A percentile compares a stretch with the other conserved stretches of the same genome.
Conservation (phyloP, 805 yeast species). For the Yarrowia sp. region DNA sequence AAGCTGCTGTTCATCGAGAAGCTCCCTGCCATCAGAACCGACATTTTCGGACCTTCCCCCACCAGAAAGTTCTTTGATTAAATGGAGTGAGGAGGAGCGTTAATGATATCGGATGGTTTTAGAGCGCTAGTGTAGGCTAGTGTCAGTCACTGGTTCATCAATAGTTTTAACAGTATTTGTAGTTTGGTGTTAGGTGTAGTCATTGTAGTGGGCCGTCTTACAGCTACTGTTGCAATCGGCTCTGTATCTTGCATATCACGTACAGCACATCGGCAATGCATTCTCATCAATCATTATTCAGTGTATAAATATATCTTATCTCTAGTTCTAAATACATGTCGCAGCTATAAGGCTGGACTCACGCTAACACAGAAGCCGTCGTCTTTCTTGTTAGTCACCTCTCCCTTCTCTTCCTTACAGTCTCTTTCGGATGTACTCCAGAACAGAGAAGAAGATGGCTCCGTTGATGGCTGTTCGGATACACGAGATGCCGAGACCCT, state of each 20-base stretch:
- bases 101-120: not conserved
- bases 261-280: not conserved
- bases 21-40: slow-evolving; percentile 90
- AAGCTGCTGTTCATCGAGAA: slow-evolving; percentile 80
- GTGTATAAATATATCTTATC: slow-evolving; percentile 21
- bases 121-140: no score
- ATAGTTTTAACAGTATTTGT: not conserved
- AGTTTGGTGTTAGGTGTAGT: not conserved
- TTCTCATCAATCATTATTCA: not conserved
- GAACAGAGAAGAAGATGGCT: slow-evolving; percentile 75
- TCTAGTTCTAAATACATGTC: slow-evolving; percentile 30
- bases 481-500: slow-evolving; percentile 79
- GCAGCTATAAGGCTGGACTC: not conserved
- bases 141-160: no score
- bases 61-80: slow-evolving; percentile 92
- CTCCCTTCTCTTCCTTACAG: not conserved
- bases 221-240: no score
- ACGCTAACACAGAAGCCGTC: not conserved
- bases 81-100: not conserved
- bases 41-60: slow-evolving; percentile 73
- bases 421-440: slow-evolving; percentile 35
- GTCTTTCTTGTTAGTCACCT: not conserved
- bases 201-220: no score
- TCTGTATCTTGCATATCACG: no score
- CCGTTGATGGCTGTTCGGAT: slow-evolving; percentile 75